Conservation (phyloP, 2,329 filamentous ascomycete species). For the Aspergillus fijiensis region DNA sequence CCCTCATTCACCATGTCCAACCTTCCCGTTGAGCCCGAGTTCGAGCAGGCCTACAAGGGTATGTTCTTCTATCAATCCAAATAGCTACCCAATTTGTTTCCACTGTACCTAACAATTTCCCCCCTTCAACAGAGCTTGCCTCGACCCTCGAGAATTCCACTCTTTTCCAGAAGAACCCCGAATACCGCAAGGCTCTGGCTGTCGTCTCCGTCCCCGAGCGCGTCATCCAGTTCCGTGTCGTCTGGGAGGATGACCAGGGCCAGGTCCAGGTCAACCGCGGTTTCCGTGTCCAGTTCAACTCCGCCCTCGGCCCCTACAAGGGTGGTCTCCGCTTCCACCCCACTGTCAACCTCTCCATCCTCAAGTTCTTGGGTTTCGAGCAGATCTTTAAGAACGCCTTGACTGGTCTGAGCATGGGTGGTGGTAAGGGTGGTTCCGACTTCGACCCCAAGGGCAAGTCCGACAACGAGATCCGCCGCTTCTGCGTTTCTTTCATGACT, state of each 20-base stretch:
- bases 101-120: not conserved
- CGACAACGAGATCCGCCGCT: constrained; percentile 94
- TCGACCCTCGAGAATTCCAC: constrained; percentile 91
- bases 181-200: constrained; percentile 87
- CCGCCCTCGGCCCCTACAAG: constrained; percentile 95
- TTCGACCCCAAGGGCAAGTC: constrained; percentile 99
- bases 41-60: constrained; percentile 98
- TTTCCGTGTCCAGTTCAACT: constrained; percentile 98
- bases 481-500: constrained; percentile 95
- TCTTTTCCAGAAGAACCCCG: constrained; percentile 90
- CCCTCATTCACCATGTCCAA: constrained; percentile 64
- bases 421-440: constrained; percentile 96
- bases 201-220: constrained; percentile 91
- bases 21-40: constrained; percentile 87
- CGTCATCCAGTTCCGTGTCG: constrained; percentile 93
- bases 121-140: constrained; percentile 68
- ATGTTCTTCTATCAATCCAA: constrained; percentile 31
- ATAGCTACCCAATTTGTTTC: not conserved
- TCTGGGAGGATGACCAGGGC: constrained; percentile 94
- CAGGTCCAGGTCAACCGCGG: constrained; percentile 85
- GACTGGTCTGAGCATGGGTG: constrained; percentile 92
- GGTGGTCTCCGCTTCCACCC: constrained; percentile 95
- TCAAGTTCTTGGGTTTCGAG: constrained; percentile 99
- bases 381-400: constrained; percentile 99
- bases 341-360: constrained; percentile 59